A percentile compares a stretch with the other conserved stretches of the same genome.
These are phyloP conservation scores for Pseudotulostoma volvatum DNA, from an alignment of 495 filamentous ascomycete genomes.

Conservation along the genomic window DNA sequence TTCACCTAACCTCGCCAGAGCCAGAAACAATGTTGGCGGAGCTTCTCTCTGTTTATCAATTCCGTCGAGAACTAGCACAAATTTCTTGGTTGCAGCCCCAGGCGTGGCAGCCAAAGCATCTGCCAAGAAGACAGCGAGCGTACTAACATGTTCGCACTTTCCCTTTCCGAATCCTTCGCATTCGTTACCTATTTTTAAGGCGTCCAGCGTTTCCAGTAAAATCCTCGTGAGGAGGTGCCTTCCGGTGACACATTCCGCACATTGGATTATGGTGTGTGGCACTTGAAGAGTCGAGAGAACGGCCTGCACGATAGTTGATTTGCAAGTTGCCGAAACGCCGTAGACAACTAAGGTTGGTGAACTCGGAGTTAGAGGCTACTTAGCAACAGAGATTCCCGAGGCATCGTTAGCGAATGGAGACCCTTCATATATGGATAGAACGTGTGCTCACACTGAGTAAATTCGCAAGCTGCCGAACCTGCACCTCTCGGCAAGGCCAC, in stretches of 20 bases:
- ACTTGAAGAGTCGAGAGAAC: constrained; percentile 40
- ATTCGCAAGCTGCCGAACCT: constrained; percentile 44
- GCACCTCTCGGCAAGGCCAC: constrained; percentile 49
- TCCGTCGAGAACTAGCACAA: constrained; percentile 79
- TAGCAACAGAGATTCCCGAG: constrained; percentile 2
- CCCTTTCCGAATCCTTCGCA: constrained; percentile 29
- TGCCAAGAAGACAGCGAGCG: constrained; percentile 53
- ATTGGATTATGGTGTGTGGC: constrained; percentile 56
- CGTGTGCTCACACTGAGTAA: constrained; percentile 37
- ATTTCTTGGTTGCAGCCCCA: constrained; percentile 26
- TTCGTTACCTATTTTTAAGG: constrained; percentile 22
- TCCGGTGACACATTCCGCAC: constrained; percentile 72
- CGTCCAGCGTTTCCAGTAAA: constrained; percentile 26
- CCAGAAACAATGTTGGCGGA: constrained; percentile 65
- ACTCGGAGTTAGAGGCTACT: constrained; percentile 25
- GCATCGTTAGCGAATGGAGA: not conserved
- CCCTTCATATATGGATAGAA: not conserved
- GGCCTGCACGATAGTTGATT: constrained; percentile 49
- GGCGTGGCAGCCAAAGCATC: constrained; percentile 24
- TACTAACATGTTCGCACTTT: constrained; percentile 62
- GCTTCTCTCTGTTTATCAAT: constrained; percentile 78
- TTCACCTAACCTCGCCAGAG: constrained; percentile 62
- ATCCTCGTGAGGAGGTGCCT: constrained; percentile 64
- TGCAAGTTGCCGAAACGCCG: constrained; percentile 86
- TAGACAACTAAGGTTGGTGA: constrained; percentile 55